Evolutionary conservation across 176 grass and related monocot genomes (phyloP), one percentile per base, ranked within the genome.

Genomic region (Phragmites australis): DNA sequence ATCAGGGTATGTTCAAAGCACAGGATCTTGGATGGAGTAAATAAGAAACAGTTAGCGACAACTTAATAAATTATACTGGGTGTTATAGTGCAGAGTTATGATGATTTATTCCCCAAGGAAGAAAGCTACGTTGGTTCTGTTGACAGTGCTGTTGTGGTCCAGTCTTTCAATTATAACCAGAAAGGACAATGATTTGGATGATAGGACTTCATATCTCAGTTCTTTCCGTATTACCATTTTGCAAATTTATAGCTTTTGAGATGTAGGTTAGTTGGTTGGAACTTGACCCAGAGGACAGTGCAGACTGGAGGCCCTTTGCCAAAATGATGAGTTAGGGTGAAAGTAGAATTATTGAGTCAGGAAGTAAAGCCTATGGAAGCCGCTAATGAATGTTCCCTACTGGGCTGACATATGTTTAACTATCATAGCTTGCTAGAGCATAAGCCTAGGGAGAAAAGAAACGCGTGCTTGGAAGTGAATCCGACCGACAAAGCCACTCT

Each of bases 401-500:
- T 45, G 2, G 34, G 34, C 34, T 37, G 2, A 2, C 5, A 37
- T 37, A 37, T 37, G 34, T 37, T 37, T 37, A 37, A 37, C 34
- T 37, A 37, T 37, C 34, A 37, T 37, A 37, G 34, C 34, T 37
- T 37, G 2, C 34, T 37, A 37, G 34, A 37, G 34, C 18, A 31
- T 60, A 72, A 82, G 53, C 30, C 23, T 75, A 57, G 18, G 12
- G 60, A 18, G 48, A 83, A 82, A 82, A 64, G 45, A 74, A 75
- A 42, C 9, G 17, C 25, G 21, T 6, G 34, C 51, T 57, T 74
- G 50, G 51, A 74, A 56, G 18, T 74, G n/a, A 74, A 57, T 43
- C 34, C 31, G n/a, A n/a, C n/a, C n/a, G n/a, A n/a, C n/a, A n/a
- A n/a, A n/a, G n/a, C n/a, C n/a, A n/a, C n/a, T n/a, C n/a, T n/a